These are phyloP conservation scores for Trichoderma arundinaceum DNA, from an alignment of 2,329 filamentous ascomycete species.

Conservation along the genomic window DNA sequence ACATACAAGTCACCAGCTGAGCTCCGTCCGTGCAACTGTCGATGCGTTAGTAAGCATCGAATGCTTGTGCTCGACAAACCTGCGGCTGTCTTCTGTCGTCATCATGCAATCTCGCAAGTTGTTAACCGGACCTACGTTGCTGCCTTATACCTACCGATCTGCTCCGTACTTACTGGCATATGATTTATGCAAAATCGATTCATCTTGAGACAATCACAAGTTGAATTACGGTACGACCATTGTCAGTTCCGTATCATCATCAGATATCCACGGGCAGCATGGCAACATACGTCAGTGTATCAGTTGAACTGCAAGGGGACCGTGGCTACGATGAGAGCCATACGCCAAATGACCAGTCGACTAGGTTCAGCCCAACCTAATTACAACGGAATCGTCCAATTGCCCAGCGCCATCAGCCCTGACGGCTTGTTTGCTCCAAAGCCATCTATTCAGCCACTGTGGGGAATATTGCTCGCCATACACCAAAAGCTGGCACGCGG, in stretches of 20 bases:
- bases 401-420: neutral
- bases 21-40: neutral
- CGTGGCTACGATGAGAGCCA: neutral
- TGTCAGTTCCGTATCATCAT: too few relatives aligned
- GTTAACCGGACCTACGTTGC: too few relatives aligned
- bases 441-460: slow-evolving; percentile 14
- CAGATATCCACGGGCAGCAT: too few relatives aligned
- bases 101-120: too few relatives aligned
- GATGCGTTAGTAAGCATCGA: slow-evolving; percentile 16
- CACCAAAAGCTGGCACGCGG: slow-evolving; percentile 7
- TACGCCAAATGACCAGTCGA: neutral
- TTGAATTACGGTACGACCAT: too few relatives aligned
- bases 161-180: too few relatives aligned
- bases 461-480: slow-evolving; percentile 10
- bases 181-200: too few relatives aligned
- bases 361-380: neutral
- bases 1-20: neutral
- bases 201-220: too few relatives aligned
- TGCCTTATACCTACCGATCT: too few relatives aligned
- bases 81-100: too few relatives aligned
- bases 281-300: neutral
- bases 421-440: neutral
- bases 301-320: neutral
- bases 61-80: neutral
- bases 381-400: neutral